Conservation (phyloP, 805 yeast species). For the Wickerhamiella azymoides region DNA sequence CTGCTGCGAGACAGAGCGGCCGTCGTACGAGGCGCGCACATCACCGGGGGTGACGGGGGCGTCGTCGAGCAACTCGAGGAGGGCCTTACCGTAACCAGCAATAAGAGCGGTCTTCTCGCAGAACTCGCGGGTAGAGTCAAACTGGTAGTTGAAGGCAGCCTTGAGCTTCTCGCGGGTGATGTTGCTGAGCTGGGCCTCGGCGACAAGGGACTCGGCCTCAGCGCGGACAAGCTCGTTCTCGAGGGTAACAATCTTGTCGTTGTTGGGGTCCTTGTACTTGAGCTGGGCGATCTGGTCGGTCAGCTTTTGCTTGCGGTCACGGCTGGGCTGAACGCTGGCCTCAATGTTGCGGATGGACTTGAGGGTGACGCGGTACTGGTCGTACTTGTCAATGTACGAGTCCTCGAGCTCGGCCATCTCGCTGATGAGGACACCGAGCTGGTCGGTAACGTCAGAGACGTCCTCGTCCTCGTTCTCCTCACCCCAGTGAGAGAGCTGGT, state of each 20-base stretch:
- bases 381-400: constrained; percentile 95
- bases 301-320: constrained; percentile 95
- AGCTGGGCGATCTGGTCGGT: constrained; percentile 95
- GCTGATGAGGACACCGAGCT: constrained; percentile 86
- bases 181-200: constrained; percentile 96
- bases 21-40: constrained; percentile 95
- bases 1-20: constrained; percentile 96
- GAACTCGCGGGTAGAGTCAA: constrained; percentile 87
- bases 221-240: constrained; percentile 99
- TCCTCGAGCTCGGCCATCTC: constrained; percentile 98
- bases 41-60: constrained; percentile 98
- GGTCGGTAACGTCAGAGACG: constrained; percentile 92
- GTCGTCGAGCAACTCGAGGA: constrained; percentile 90
- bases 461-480: constrained; percentile 88
- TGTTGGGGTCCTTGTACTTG: constrained; percentile 96
- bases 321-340: constrained; percentile 93
- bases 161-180: constrained; percentile 96
- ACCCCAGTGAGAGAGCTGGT: constrained; percentile 96
- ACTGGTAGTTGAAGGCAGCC: constrained; percentile 94
- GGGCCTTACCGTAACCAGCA: constrained; percentile 98
- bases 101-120: constrained; percentile 92
- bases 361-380: constrained; percentile 90
- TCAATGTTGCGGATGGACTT: constrained; percentile 93
- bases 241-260: constrained; percentile 85
- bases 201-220: constrained; percentile 96